Evolutionary conservation across 176 grass and related monocot species (phyloP), one percentile per base, ranked within the genome.

Genomic region (Juncus inflexus): DNA sequence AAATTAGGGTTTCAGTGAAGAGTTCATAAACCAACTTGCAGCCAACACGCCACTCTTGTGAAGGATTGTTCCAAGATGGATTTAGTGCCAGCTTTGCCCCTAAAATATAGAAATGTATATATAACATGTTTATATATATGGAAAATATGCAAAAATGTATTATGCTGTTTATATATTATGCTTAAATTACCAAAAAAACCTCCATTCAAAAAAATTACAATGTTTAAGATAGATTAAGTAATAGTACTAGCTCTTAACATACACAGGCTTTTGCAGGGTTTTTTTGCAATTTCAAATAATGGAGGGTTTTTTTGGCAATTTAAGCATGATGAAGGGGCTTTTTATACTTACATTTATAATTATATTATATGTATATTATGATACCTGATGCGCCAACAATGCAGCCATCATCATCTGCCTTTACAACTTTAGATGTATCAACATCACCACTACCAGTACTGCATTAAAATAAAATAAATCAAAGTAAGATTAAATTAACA

Each of bases 361-460:
- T 28, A 28, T 28, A 28, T 28, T 28, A 28, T 28, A 28, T 28
- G 39, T 45, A 60, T 10, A 74, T 67, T 42, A 0, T 74, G 74
- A 40, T 84, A 97, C 94, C 94, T 84, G 88, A 97, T 81, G 80
- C 94, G 55, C 85, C 85, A 56, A 86, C 36, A 66, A 97, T 82
- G 66, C 42, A 75, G 74, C 82, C 79, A 82, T 97, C 88, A 37
- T 47, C 77, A 78, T 89, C 94, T 75, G 85, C 80, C 77, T 84
- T 97, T 71, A 97, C 83, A 80, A 97, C 88, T 81, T 91, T 86
- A 52, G 88, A 97, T 42, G 80, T 97, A 70, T 91, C 88, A 75
- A 97, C 88, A 76, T 97, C 94, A 62, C 94, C 94, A 64, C 94
- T 97, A 64, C 94, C 94, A 9, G 94, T 97, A 73, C 94, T 97